A percentile compares a stretch with the other conserved stretches of the same genome.
phyloP scores from a whole-genome alignment of 2,329 filamentous ascomycete genomes.

The Paracoccidioides brasiliensis region DNA sequence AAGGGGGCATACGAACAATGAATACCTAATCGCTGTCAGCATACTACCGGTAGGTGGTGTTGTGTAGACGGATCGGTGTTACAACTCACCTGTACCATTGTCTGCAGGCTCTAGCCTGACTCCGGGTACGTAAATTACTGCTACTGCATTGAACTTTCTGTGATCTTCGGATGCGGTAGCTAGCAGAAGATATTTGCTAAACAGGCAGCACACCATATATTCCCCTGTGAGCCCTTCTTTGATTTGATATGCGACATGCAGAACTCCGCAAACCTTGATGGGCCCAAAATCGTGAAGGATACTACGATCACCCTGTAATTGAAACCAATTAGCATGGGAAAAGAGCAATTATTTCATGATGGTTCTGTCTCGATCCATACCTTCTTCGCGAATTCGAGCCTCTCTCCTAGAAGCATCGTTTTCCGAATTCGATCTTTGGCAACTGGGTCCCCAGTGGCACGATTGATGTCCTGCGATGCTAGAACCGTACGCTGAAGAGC shows the following conservation, averaged over 20 bases:
- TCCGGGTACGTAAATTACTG: conserved; percentile 56
- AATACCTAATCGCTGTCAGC: conserved; percentile 44
- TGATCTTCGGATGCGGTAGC: conserved; percentile 54
- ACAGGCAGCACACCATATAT: conserved; percentile 79
- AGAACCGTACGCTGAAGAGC: conserved; percentile 59
- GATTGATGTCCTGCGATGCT: conserved; percentile 67
- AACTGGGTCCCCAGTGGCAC: conserved; percentile 62
- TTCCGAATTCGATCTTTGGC: conserved; percentile 61
- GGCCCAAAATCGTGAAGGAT: conserved; percentile 71
- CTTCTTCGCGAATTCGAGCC: conserved; percentile 59
- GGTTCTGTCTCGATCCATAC: conserved; percentile 34
- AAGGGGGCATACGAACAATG: conserved; percentile 77
- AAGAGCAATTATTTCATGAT: neutral
- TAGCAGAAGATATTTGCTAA: conserved; percentile 64
- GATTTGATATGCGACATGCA: conserved; percentile 73
- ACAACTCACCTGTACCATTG: conserved; percentile 55
- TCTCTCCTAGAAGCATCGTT: conserved; percentile 74
- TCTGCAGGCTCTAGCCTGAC: conserved; percentile 58
- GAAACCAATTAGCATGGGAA: neutral
- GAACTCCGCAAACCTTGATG: conserved; percentile 64
- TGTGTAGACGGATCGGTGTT: neutral
- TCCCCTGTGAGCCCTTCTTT: conserved; percentile 54
- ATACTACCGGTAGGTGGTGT: neutral
- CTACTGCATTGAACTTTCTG: conserved; percentile 58
- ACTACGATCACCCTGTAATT: conserved; percentile 3